A percentile compares a stretch with the other conserved stretches of the same genome.
Conservation (phyloP, 495 filamentous ascomycete species). For the Hypoxylon subgilvum region DNA sequence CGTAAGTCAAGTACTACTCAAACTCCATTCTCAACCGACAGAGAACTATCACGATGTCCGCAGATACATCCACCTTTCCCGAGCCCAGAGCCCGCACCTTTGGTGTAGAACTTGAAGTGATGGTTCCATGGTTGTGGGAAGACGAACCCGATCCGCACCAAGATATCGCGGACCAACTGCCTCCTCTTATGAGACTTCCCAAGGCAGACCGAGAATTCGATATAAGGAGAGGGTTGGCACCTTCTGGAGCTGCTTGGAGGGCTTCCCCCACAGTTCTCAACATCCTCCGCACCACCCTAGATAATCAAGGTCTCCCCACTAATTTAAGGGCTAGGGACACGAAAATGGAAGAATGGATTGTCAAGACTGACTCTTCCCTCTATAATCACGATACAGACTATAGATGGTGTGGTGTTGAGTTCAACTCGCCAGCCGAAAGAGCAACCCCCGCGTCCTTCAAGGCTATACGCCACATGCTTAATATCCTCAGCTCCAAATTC, state of each 20-base stretch:
- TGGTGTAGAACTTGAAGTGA: conserved; percentile 40
- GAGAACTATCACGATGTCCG: no score
- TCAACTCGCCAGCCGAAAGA: conserved; percentile 11
- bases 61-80: no score
- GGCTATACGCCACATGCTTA: background rate
- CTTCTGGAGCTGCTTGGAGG: no score
- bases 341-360: background rate
- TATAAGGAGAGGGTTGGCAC: no score
- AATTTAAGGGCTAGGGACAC: background rate
- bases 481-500: conserved; percentile 26
- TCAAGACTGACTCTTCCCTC: background rate
- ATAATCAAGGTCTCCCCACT: background rate
- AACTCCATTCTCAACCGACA: no score
- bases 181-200: conserved; percentile 1
- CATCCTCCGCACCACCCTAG: background rate
- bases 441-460: conserved; percentile 9
- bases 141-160: conserved; percentile 8
- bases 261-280: no score
- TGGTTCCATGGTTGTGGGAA: conserved; percentile 14
- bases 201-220: background rate
- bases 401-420: conserved; percentile 8
- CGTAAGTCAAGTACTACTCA: no score
- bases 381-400: background rate
- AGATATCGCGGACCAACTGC: background rate
- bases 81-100: conserved; percentile 32